These are phyloP conservation scores for Paramecium tetraurelia DNA, from an alignment of 73 alveolate genomes.

Conservation along the genomic window DNA sequence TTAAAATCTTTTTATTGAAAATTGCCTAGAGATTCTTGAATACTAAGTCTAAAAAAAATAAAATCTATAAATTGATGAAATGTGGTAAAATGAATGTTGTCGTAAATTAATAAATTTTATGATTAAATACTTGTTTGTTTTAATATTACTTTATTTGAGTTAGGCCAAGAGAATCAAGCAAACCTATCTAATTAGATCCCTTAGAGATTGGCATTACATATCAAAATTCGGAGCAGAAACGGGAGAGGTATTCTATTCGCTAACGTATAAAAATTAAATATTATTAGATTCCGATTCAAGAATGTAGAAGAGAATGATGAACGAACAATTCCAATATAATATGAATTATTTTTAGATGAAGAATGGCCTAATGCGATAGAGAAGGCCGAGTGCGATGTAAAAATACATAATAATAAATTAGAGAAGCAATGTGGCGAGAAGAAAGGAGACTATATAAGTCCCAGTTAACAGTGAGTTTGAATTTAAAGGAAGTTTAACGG, in stretches of 20 bases:
- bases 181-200: not conserved
- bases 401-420: not conserved
- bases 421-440: not conserved
- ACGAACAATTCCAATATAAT: not conserved
- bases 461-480: conserved; percentile 52
- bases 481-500: conserved; percentile 38
- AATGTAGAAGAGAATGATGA: not conserved
- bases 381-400: conserved; percentile 43
- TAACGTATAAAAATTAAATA: not conserved
- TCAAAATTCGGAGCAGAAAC: conserved; percentile 55
- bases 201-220: conserved; percentile 51
- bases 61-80: not conserved
- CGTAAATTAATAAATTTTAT: not conserved
- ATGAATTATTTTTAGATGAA: conserved; percentile 56
- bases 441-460: conserved; percentile 9
- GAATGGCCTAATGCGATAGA: conserved; percentile 49
- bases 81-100: not conserved
- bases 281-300: not conserved
- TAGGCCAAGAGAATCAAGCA: not conserved
- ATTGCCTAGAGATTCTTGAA: too few relatives aligned
- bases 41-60: too few relatives aligned
- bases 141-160: not conserved
- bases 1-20: too few relatives aligned
- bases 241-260: not conserved
- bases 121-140: not conserved